Conservation (phyloP, 805 yeast genomes). For the Metschnikowia lunata region DNA sequence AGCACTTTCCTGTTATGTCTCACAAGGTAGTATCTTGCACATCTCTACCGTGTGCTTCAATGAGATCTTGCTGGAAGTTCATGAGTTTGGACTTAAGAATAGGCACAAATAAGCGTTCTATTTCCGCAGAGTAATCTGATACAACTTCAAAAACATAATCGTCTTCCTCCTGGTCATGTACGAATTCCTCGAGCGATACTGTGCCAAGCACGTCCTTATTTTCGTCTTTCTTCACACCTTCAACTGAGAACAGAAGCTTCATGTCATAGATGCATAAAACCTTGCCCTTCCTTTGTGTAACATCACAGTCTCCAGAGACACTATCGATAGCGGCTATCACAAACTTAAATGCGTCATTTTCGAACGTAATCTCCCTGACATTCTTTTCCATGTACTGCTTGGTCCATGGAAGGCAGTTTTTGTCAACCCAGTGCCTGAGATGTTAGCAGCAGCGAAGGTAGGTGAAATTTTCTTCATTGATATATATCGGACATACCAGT, state of each 20-base stretch:
- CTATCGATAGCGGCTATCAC: constrained; percentile 39
- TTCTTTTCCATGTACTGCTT: constrained; percentile 44
- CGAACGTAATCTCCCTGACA: constrained; percentile 27
- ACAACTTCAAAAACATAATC: constrained; percentile 52
- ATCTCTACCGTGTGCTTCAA: constrained; percentile 57
- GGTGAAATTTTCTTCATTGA: background rate
- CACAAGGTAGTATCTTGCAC: constrained; percentile 44
- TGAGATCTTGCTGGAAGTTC: constrained; percentile 60
- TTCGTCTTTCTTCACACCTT: constrained; percentile 38
- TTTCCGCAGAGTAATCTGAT: constrained; percentile 35
- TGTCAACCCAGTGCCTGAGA: constrained; percentile 68
- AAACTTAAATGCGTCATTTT: constrained; percentile 22
- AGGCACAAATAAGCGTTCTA: constrained; percentile 52
- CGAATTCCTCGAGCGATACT: constrained; percentile 58
- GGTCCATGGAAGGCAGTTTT: constrained; percentile 64
- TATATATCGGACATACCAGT: constrained; percentile 43
- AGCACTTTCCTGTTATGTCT: background rate
- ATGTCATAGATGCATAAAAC: constrained; percentile 73
- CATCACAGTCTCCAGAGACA: constrained; percentile 70
- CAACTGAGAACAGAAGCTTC: constrained; percentile 42
- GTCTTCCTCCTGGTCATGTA: constrained; percentile 72
- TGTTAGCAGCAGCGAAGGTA: constrained; percentile 14
- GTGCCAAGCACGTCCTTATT: constrained; percentile 38
- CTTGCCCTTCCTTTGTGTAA: constrained; percentile 79
- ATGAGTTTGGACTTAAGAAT: constrained; percentile 43